Base-by-base conservation (phyloP, 768 basidiomycete genomes). In the Tephrocybe sp. region DNA sequence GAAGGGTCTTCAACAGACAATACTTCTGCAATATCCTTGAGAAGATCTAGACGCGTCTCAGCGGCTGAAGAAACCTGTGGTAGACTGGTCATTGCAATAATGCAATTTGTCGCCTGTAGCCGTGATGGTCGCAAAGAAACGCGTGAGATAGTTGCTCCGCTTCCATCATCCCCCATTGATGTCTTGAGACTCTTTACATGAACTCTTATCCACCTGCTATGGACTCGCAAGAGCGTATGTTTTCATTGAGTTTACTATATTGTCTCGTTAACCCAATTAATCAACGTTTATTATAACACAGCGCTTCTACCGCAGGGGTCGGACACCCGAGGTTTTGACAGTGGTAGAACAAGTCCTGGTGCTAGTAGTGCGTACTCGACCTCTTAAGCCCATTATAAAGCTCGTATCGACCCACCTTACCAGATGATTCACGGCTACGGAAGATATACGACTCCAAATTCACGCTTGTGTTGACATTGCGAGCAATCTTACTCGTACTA, bases 401-500 rank as follows among this genome's bases (percentile, higher is more conserved):
- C 19, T 38, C 33, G 15, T 34, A 15, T 7, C 21, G 37, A n/a
- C n/a, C n/a, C n/a, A n/a, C n/a, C n/a, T n/a, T n/a, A 18, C 12
- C 4, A 38, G 37, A 42, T 23, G 38, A 39, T 25, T 24, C 47
- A 12, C 34, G 24, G 1, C 13, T 47, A 2, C 52, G 41, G 34
- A 47, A 23, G 9, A 38, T 49, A 10, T 55, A 45, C 19, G 11
- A 53, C 15, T 47, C 42, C 40, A 44, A 47, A 19, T 13, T 48
- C 8, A 47, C 52, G 0, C 18, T 52, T 21, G 50, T 52, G 1
- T 12, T 56, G 7, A 46, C 50, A 11, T 42, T 47, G 31, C 45
- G 42, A 19, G 42, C 45, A 4, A 18, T 59, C 9, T 21, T 52
- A 19, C 10, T 46, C 13, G 29, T 33, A 16, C 24, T 23, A 21